These are phyloP conservation scores for Pleurotus platypus DNA, from an alignment of 768 basidiomycete genomes.

Conservation along the genomic window DNA sequence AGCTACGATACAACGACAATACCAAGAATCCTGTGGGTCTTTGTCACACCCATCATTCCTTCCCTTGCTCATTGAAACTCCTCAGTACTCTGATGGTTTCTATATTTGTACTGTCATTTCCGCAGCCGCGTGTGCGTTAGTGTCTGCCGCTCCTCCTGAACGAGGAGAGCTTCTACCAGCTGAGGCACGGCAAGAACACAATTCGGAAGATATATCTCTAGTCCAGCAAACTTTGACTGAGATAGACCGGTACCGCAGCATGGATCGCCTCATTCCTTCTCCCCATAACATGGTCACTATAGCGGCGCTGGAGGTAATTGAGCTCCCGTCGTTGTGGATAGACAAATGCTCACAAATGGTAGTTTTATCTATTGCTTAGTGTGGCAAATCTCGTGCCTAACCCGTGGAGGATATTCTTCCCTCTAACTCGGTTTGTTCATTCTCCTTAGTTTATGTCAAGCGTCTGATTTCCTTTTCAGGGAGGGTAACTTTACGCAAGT, in stretches of 20 bases:
- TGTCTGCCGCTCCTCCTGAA: slow-evolving; percentile 76
- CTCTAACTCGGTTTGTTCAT: slow-evolving; percentile 73
- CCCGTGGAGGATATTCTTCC: slow-evolving; percentile 76
- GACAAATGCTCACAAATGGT: slow-evolving; percentile 5
- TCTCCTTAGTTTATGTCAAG: slow-evolving; percentile 8
- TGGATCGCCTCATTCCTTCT: slow-evolving; percentile 94
- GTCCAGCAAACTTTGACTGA: slow-evolving; percentile 75
- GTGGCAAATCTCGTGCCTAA: slow-evolving; percentile 75
- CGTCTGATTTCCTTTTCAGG: slow-evolving; percentile 33
- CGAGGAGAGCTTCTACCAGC: slow-evolving; percentile 72
- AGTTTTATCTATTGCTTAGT: slow-evolving; percentile 82
- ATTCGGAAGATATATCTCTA: slow-evolving; percentile 63
- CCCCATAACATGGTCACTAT: slow-evolving; percentile 91
- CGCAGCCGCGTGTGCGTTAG: slow-evolving; percentile 73
- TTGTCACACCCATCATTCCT: background rate
- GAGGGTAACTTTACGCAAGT: slow-evolving; percentile 94
- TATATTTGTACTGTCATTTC: slow-evolving; percentile 88
- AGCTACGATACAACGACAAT: slow-evolving; percentile 94
- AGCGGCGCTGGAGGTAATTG: slow-evolving; percentile 80
- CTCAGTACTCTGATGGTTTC: slow-evolving; percentile 85
- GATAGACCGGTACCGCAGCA: slow-evolving; percentile 87
- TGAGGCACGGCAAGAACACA: slow-evolving; percentile 64
- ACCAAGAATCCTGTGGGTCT: slow-evolving; percentile 76
- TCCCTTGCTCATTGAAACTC: background rate
- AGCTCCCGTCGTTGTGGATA: background rate